Evolutionary conservation across 2,329 filamentous ascomycete species (phyloP), one percentile per base, ranked within the genome.

Genomic region (Metarhizium album): DNA sequence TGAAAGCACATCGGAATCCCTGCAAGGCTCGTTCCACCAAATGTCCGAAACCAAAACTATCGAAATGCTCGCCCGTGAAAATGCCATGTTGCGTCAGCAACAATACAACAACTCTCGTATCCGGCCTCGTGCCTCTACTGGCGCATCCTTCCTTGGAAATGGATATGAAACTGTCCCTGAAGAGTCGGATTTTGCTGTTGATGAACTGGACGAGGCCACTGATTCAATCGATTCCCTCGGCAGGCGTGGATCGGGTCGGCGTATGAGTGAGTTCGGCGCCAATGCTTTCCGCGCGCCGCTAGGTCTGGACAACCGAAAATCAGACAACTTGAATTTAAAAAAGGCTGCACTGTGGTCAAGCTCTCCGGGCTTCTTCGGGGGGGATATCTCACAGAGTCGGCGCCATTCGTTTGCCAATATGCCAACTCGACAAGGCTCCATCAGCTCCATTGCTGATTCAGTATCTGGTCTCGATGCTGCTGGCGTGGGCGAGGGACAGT

Each of bases 381-480:
- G 72, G 3, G 83, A 87, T 54, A 72, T 81, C 29, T 80, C 83
- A 13, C 85, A 90, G 60, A 89, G 86, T 59, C 79, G 87, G 53
- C 81, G 87, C 27, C 87, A 91, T 65, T 91, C 87, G 1, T 88
- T 93, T 62, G 87, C 82, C 48, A 83, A 83, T 59, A 75, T 84
- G 60, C 80, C 78, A 27, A 82, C 79, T 24, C 74, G 82, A 14
- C 81, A 84, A 57, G 77, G 74, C 2, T 84, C 81, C 2, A 78
- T 84, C 55, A 77, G 78, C 58, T 83, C 80, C 27, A 69, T 80
- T 48, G 73, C 73, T 46, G 80, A 83, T 58, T 64, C 71, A 46
- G 66, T 69, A 38, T 64, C 71, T 3, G 59, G 71, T 9, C 68
- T 79, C 22, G 78, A 82, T 18, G 62, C 67, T 9, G 66, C 67